Conservation (phyloP, 495 filamentous ascomycete species). For the Lasiosphaeris hirsuta region DNA sequence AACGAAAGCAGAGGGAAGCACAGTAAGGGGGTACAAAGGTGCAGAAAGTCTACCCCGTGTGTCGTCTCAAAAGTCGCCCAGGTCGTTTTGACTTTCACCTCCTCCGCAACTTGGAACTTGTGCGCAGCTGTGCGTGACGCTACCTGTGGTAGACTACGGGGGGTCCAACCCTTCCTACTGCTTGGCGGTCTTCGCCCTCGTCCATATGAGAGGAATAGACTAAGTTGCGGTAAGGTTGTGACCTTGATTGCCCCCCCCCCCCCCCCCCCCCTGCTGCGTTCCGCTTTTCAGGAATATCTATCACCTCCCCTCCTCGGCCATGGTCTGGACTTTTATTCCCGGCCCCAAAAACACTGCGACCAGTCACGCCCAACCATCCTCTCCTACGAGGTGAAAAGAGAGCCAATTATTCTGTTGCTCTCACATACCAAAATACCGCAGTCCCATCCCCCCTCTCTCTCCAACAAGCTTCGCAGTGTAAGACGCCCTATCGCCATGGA, state of each 20-base stretch:
- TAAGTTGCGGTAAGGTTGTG: too few relatives aligned
- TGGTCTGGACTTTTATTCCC: neutral
- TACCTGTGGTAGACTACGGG: neutral
- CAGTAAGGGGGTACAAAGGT: neutral
- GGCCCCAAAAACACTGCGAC: neutral
- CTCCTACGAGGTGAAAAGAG: neutral
- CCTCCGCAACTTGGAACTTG: neutral
- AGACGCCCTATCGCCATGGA: slow-evolving; percentile 18
- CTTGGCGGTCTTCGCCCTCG: too few relatives aligned
- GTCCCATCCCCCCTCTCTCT: too few relatives aligned
- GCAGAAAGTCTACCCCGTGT: neutral
- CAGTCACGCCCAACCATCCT: neutral
- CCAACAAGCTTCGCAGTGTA: too few relatives aligned
- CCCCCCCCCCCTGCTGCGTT: too few relatives aligned
- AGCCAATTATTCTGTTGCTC: too few relatives aligned
- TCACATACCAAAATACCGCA: too few relatives aligned
- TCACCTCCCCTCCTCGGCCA: neutral
- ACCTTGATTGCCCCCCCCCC: too few relatives aligned
- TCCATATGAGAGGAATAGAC: too few relatives aligned
- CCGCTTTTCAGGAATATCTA: neutral
- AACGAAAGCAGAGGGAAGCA: neutral
- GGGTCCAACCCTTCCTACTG: too few relatives aligned
- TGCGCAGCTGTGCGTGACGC: slow-evolving; percentile 1
- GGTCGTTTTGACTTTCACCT: neutral
- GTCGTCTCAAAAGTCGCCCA: neutral